Conservation (phyloP, 345 rosid species). For the Camelina hispida region DNA sequence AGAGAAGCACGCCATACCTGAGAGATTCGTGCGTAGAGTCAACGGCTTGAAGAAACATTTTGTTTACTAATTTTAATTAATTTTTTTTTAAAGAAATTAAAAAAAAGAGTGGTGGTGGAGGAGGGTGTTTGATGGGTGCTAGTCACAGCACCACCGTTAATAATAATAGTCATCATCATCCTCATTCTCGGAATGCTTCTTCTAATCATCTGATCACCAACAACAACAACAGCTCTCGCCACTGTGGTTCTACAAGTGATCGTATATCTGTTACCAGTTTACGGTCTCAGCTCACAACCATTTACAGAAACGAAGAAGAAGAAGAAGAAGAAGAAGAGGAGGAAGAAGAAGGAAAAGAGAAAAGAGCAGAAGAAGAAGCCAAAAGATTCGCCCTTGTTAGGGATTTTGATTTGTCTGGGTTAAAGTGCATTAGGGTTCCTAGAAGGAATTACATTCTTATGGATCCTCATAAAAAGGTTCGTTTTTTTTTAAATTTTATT, state of each 20-base stretch:
- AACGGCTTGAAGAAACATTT: not conserved
- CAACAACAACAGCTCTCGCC: slow-evolving; percentile 32
- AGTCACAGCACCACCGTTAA: slow-evolving; percentile 44
- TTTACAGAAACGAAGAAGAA: slow-evolving; percentile 36
- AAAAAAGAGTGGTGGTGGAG: slow-evolving; percentile 34
- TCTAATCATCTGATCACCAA: slow-evolving; percentile 30
- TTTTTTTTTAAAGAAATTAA: not conserved
- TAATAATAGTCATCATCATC: slow-evolving; percentile 30
- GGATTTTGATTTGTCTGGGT: slow-evolving; percentile 58
- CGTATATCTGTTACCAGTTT: slow-evolving; percentile 41
- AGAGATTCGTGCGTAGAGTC: slow-evolving; percentile 38
- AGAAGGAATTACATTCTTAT: slow-evolving; percentile 55
- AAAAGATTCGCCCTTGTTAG: slow-evolving; percentile 42
- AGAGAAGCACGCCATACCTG: slow-evolving; percentile 46
- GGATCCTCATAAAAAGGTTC: slow-evolving; percentile 83
- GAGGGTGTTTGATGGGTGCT: slow-evolving; percentile 48
- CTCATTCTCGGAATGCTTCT: slow-evolving; percentile 36
- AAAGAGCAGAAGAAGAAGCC: slow-evolving; percentile 17
- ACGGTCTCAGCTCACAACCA: slow-evolving; percentile 47
- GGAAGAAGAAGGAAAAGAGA: slow-evolving; percentile 14
- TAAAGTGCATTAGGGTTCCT: slow-evolving; percentile 65
- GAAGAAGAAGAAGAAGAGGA: slow-evolving; percentile 36
- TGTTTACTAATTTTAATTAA: slow-evolving; percentile 27
- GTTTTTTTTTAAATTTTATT: slow-evolving; percentile 21
- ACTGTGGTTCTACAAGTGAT: slow-evolving; percentile 30